A percentile compares a stretch with the other conserved stretches of the same genome.
Evolutionary conservation across 2,329 filamentous ascomycete species (phyloP).

Genomic region (Calonectria ilicicola): DNA sequence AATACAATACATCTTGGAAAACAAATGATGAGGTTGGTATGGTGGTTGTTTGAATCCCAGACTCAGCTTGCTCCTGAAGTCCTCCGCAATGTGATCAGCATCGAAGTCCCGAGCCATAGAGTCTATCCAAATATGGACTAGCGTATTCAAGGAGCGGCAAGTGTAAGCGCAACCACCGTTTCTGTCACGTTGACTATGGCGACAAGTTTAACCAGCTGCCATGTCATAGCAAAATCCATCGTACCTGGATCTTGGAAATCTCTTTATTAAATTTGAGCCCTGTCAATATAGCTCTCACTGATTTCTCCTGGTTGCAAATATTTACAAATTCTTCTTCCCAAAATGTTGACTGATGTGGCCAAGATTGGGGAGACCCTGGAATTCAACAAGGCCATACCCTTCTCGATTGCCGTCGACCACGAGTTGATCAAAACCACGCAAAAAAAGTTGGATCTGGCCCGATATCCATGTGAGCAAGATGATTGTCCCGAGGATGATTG

Average conservation of each 20-base stretch:
- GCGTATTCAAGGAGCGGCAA: not conserved
- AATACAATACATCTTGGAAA: too few species aligned
- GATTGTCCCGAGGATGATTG: constrained; percentile 24
- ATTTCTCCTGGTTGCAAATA: not conserved
- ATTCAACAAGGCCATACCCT: not conserved
- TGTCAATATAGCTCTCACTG: not conserved
- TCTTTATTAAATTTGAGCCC: not conserved
- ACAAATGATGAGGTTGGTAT: not conserved
- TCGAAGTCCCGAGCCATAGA: not conserved
- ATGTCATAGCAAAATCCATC: not conserved
- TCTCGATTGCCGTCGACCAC: constrained; percentile 10
- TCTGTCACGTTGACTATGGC: too few species aligned
- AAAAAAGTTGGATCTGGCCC: constrained; percentile 17
- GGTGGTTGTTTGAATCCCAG: too few species aligned
- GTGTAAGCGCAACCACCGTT: not conserved
- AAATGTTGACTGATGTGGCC: not conserved
- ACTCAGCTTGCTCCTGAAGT: too few species aligned
- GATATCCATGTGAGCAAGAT: constrained; percentile 21
- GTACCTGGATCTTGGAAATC: not conserved
- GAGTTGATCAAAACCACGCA: constrained; percentile 23
- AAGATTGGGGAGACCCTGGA: not conserved
- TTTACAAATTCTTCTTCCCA: too few species aligned
- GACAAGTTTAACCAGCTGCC: not conserved
- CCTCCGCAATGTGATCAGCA: not conserved
- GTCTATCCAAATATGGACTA: not conserved